These are phyloP conservation scores for Scutellaria baicalensis DNA, from an alignment of 257 asterid species.

Conservation along the genomic window DNA sequence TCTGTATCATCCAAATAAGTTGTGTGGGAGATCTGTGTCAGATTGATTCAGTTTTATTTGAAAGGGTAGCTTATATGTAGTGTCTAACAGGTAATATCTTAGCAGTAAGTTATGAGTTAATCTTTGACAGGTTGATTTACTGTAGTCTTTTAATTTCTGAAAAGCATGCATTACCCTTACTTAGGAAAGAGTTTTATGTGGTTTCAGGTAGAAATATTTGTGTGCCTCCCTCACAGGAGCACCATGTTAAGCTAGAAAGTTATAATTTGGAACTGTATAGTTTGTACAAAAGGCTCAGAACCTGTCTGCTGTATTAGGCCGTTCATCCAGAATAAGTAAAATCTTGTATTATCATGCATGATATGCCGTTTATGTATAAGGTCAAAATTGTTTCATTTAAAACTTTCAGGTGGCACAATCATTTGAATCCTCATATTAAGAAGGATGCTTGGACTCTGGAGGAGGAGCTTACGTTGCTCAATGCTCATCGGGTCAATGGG, in stretches of 20 bases:
- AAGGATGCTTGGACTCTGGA: slow-evolving; percentile 97
- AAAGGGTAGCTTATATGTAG: background rate
- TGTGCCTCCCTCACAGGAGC: background rate
- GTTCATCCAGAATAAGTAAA: background rate
- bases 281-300: background rate
- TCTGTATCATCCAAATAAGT: background rate
- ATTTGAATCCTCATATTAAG: slow-evolving; percentile 90
- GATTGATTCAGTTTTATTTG: background rate
- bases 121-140: background rate
- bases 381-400: background rate
- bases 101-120: background rate
- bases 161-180: background rate
- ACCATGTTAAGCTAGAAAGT: background rate
- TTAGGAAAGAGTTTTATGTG: background rate
- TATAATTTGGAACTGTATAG: background rate
- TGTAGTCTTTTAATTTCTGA: background rate
- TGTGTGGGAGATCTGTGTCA: slow-evolving; percentile 2
- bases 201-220: background rate
- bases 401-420: slow-evolving; percentile 94
- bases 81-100: background rate
- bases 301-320: background rate
- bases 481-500: slow-evolving; percentile 81
- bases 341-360: background rate
- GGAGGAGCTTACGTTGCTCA: slow-evolving; percentile 81
- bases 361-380: background rate